Evolutionary conservation across 2,329 filamentous ascomycete species (phyloP).

Genomic region (Xylariales sp.): DNA sequence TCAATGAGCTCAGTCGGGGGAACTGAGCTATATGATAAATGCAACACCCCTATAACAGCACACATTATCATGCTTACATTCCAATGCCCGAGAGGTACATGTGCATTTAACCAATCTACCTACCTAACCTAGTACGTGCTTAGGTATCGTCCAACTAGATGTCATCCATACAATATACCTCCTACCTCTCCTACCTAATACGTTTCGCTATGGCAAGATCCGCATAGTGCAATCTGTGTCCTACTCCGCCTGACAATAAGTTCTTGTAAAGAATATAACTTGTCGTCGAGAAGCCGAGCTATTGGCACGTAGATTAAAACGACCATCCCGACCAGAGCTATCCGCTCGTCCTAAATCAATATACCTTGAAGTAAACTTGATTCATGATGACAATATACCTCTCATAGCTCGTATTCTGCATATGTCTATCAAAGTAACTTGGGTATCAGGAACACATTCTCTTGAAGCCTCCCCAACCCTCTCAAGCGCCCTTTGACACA

Average conservation of each 20-base stretch:
- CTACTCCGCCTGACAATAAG: too few species aligned
- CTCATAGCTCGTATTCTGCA: background rate
- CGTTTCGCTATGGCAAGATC: too few species aligned
- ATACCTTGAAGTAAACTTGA: too few species aligned
- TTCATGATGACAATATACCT: background rate
- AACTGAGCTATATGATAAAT: background rate
- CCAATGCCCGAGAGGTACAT: background rate
- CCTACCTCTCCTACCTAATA: too few species aligned
- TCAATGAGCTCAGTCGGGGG: background rate
- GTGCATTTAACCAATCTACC: background rate
- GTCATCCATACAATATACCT: too few species aligned
- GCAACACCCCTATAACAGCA: conserved; percentile 6
- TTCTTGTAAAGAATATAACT: too few species aligned
- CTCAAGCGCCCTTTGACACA: background rate
- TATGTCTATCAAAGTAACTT: background rate
- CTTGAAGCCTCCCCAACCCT: background rate
- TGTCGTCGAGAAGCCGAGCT: too few species aligned
- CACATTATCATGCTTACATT: background rate
- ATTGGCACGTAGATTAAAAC: too few species aligned
- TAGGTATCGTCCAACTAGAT: background rate
- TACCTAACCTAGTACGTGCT: background rate
- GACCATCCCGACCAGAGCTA: too few species aligned
- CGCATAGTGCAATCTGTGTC: too few species aligned
- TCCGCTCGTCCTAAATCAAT: too few species aligned
- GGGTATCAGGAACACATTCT: background rate